Conservation (phyloP, 2,329 filamentous ascomycete species). For the Alternaria burnsii region DNA sequence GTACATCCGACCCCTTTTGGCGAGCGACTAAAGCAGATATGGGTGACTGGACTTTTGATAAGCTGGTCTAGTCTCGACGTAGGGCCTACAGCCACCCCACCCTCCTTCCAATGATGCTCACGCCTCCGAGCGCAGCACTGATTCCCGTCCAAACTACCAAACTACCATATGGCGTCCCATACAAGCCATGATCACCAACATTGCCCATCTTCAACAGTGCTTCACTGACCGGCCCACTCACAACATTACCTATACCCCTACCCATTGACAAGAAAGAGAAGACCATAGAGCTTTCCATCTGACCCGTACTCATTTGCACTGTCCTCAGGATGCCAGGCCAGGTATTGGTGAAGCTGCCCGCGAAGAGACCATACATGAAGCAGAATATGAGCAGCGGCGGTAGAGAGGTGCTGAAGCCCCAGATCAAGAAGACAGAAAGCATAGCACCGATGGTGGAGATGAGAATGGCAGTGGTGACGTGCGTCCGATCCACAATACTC, state of each 20-base stretch:
- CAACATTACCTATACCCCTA: constrained; percentile 60
- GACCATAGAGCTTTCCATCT: constrained; percentile 53
- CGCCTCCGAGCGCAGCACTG: constrained; percentile 45
- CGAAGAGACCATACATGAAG: constrained; percentile 49
- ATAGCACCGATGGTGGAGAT: constrained; percentile 54
- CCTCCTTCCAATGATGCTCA: constrained; percentile 32
- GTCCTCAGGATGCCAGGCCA: constrained; percentile 40
- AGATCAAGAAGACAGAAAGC: constrained; percentile 55
- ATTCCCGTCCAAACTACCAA: constrained; percentile 55
- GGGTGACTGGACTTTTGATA: background rate
- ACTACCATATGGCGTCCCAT: constrained; percentile 54
- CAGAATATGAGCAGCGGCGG: constrained; percentile 45
- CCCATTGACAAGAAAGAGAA: constrained; percentile 58
- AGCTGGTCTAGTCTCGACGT: background rate
- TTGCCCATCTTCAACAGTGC: constrained; percentile 43
- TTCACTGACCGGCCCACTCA: constrained; percentile 61
- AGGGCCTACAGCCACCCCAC: constrained; percentile 7
- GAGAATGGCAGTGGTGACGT: constrained; percentile 53
- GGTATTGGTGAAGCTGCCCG: constrained; percentile 35
- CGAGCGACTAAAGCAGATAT: background rate
- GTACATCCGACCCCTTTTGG: background rate
- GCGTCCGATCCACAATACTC: constrained; percentile 52
- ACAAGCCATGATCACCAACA: constrained; percentile 37
- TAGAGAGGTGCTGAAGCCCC: constrained; percentile 56
- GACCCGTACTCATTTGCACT: constrained; percentile 24